Conservation (phyloP, 257 asterid species). For the Nemophila menziesii region DNA sequence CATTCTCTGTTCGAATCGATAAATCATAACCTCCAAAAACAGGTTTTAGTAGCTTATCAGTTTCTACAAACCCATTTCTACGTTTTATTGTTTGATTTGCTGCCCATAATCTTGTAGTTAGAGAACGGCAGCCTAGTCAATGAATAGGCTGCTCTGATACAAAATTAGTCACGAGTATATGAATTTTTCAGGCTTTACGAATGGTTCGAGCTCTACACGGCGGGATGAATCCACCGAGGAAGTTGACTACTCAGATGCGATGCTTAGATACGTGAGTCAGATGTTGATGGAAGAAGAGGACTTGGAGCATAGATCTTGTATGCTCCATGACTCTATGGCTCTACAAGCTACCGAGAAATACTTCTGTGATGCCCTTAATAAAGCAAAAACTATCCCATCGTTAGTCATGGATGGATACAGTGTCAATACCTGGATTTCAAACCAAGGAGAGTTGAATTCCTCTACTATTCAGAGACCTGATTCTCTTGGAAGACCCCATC, state of each 20-base stretch:
- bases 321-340: slow-evolving; percentile 50
- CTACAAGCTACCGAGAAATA: slow-evolving; percentile 62
- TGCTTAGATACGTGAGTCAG: slow-evolving; percentile 39
- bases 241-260: slow-evolving; percentile 46
- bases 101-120: no score
- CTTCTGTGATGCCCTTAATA: slow-evolving; percentile 34
- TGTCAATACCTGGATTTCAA: neutral
- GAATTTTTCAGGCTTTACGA: neutral
- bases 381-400: slow-evolving; percentile 5
- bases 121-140: no score
- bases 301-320: slow-evolving; percentile 33
- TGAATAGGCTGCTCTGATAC: no score
- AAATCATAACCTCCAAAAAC: no score
- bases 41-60: no score
- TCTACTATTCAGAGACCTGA: neutral
- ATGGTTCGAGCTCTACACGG: neutral
- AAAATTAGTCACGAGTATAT: neutral
- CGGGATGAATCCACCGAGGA: slow-evolving; percentile 15
- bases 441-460: slow-evolving; percentile 1
- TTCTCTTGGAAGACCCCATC: slow-evolving; percentile 5
- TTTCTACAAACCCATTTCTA: no score
- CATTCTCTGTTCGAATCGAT: no score
- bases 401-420: slow-evolving; percentile 1
- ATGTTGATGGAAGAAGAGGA: slow-evolving; percentile 76
- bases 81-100: no score